phyloP scores from a whole-genome alignment of 345 rosid species.

The Eucalyptus regnans region DNA sequence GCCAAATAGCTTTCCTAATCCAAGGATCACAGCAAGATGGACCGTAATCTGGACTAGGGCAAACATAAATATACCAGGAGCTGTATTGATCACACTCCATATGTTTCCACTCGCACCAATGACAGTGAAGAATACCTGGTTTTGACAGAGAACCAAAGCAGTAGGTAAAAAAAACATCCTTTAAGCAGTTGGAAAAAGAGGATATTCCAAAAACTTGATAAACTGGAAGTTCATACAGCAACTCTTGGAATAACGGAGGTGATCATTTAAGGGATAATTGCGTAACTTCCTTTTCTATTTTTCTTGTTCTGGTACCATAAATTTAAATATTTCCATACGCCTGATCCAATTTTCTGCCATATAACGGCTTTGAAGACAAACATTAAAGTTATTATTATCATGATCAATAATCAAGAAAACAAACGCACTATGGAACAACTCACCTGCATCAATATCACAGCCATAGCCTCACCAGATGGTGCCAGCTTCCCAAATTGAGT shows the following conservation, averaged over 20 bases:
- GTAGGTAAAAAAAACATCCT: background rate
- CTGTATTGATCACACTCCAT: slow-evolving; percentile 71
- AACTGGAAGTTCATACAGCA: background rate
- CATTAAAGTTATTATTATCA: background rate
- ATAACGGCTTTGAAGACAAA: background rate
- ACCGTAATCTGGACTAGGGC: slow-evolving; percentile 58
- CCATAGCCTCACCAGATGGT: slow-evolving; percentile 86
- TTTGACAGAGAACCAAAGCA: background rate
- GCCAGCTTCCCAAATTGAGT: slow-evolving; percentile 63
- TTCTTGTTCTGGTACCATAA: background rate
- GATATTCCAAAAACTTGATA: background rate
- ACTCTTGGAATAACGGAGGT: background rate
- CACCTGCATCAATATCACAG: slow-evolving; percentile 89
- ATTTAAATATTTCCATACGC: background rate
- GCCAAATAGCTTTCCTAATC: slow-evolving; percentile 62
- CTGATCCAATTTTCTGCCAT: background rate
- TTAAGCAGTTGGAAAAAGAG: background rate
- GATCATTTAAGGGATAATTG: background rate
- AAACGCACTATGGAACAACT: background rate
- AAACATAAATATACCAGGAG: slow-evolving; percentile 84
- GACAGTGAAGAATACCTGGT: slow-evolving; percentile 77
- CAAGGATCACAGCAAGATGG: slow-evolving; percentile 69
- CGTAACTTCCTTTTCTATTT: background rate
- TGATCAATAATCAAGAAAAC: background rate
- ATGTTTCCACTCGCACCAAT: slow-evolving; percentile 83